Evolutionary conservation across 495 filamentous ascomycete genomes (phyloP).

Genomic region (Lophiostoma macrostomum): DNA sequence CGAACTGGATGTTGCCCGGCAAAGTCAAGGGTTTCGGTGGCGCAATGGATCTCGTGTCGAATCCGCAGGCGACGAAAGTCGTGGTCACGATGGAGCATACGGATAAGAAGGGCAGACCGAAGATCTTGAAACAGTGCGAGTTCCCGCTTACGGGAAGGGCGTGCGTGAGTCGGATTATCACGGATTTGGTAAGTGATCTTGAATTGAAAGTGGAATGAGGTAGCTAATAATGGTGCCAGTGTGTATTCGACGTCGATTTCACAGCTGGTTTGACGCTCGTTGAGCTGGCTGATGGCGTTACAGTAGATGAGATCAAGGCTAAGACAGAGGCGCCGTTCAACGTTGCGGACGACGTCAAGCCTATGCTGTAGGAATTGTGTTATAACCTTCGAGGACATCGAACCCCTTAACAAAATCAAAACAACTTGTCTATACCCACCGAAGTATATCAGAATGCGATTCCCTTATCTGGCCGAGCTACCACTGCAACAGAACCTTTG

Average conservation of each 20-base stretch:
- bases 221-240: constrained; percentile 37
- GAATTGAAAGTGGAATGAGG: neutral
- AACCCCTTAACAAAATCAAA: no score
- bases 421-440: no score
- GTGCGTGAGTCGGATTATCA: constrained; percentile 53
- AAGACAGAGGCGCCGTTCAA: constrained; percentile 56
- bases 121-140: constrained; percentile 56
- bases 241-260: constrained; percentile 58
- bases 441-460: no score
- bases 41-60: constrained; percentile 61
- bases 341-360: constrained; percentile 48
- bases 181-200: constrained; percentile 49
- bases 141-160: constrained; percentile 54
- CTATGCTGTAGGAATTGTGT: constrained; percentile 53
- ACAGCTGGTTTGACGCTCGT: constrained; percentile 50
- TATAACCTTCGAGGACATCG: no score
- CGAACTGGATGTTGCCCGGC: constrained; percentile 64
- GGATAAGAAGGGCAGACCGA: constrained; percentile 57
- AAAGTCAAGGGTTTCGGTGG: constrained; percentile 65
- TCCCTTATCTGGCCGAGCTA: no score
- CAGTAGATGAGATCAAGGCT: constrained; percentile 51
- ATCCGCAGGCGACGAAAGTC: constrained; percentile 59
- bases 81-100: constrained; percentile 62
- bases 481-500: no score
- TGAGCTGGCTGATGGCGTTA: constrained; percentile 54